A percentile compares a stretch with the other conserved stretches of the same genome.
Conservation (phyloP, 176 grass and related monocot genomes). For the Ensete glaucum region DNA sequence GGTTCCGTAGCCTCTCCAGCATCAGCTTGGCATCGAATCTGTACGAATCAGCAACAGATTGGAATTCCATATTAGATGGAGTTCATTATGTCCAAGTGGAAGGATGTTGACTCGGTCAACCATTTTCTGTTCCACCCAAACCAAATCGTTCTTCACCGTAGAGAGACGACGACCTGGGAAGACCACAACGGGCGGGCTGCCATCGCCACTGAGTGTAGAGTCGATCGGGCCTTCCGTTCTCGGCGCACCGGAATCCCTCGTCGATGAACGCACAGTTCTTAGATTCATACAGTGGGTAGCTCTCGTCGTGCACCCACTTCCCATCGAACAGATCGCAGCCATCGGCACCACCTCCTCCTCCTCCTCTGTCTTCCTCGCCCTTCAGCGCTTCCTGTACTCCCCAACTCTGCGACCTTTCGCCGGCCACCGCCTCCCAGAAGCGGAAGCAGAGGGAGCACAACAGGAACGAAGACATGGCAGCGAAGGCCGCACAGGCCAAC, state of each 20-base stretch:
- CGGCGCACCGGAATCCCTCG: conserved; percentile 8
- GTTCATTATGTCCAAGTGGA: too few species aligned
- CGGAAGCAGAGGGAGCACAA: not conserved
- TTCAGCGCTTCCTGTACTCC: not conserved
- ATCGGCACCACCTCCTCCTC: too few species aligned
- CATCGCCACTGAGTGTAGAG: conserved; percentile 10
- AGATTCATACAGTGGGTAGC: conserved; percentile 11
- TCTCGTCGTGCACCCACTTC: conserved; percentile 1
- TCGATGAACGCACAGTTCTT: conserved; percentile 5
- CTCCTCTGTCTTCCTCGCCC: too few species aligned
- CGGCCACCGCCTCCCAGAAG: not conserved
- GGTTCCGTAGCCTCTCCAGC: conserved; percentile 2
- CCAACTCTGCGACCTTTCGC: not conserved
- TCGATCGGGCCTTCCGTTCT: conserved; percentile 7
- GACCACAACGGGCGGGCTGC: not conserved
- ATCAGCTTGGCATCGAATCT: conserved; percentile 4
- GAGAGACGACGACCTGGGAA: not conserved
- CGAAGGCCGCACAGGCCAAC: not conserved
- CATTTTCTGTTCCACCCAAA: too few species aligned
- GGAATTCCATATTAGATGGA: too few species aligned
- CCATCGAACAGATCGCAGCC: not conserved
- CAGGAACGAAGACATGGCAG: not conserved
- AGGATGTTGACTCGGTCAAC: too few species aligned
- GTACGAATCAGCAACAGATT: not conserved
- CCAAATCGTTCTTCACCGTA: too few species aligned